Conservation (phyloP, 1,284 basidiomycete genomes). For the Pseudozyma sp. region DNA sequence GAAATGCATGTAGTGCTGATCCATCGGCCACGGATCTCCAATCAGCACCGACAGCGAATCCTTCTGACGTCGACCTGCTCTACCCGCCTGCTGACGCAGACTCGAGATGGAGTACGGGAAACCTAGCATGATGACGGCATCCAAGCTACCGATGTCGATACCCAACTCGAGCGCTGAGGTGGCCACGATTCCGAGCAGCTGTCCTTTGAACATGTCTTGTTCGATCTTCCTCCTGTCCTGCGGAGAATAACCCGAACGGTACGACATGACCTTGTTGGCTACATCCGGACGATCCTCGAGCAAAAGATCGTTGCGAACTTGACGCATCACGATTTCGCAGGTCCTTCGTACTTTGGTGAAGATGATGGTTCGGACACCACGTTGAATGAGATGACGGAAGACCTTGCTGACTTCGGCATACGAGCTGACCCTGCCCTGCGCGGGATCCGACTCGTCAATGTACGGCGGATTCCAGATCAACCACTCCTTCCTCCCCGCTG, state of each 20-base stretch:
- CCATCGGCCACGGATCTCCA: conserved; percentile 79
- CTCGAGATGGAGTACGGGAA: conserved; percentile 77
- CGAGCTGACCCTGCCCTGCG: conserved; percentile 75
- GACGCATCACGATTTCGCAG: conserved; percentile 86
- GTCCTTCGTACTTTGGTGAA: conserved; percentile 88
- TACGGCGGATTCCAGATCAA: conserved; percentile 74
- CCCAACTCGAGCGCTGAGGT: conserved; percentile 91
- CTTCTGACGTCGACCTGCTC: conserved; percentile 83
- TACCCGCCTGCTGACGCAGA: conserved; percentile 86
- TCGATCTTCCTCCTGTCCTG: conserved; percentile 87
- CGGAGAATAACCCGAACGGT: conserved; percentile 79
- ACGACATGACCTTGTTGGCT: conserved; percentile 81
- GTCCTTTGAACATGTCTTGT: conserved; percentile 84
- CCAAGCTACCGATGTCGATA: conserved; percentile 87
- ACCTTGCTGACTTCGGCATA: conserved; percentile 80
- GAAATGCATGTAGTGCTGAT: conserved; percentile 81
- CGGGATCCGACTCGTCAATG: conserved; percentile 75
- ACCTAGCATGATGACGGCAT: conserved; percentile 89
- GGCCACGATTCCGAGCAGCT: conserved; percentile 84
- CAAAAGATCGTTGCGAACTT: conserved; percentile 78
- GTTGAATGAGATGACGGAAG: conserved; percentile 84
- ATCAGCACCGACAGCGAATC: conserved; percentile 86
- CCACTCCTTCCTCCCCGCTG: conserved; percentile 78
- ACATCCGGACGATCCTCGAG: conserved; percentile 82
- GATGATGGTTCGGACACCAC: conserved; percentile 83